phyloP scores from a whole-genome alignment of 768 basidiomycete species.

The Xanthoconium purpureum region DNA sequence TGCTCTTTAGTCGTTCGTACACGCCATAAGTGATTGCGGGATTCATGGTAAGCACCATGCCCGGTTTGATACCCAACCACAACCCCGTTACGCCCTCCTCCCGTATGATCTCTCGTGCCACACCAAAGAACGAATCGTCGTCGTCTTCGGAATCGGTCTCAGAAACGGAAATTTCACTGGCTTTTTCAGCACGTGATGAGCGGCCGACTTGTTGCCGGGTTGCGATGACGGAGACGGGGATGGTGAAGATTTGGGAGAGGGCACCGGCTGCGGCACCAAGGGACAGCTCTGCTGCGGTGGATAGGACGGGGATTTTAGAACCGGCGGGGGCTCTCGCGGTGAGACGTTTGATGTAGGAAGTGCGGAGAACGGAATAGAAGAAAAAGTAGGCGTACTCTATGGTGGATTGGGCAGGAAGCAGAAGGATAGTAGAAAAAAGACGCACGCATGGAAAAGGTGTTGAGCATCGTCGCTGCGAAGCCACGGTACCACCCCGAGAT shows the following conservation, averaged over 20 bases:
- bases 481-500: constrained; percentile 83
- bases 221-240: constrained; percentile 96
- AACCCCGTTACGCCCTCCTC: constrained; percentile 86
- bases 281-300: constrained; percentile 75
- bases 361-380: constrained; percentile 92
- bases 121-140: constrained; percentile 74
- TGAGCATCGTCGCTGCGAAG: constrained; percentile 95
- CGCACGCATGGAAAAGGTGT: constrained; percentile 94
- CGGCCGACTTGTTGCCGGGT: constrained; percentile 92
- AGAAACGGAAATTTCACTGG: not conserved
- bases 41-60: constrained; percentile 93
- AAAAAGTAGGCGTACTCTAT: constrained; percentile 99
- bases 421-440: not conserved
- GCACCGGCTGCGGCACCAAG: constrained; percentile 92
- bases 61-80: constrained; percentile 91
- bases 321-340: constrained; percentile 56
- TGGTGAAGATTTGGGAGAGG: constrained; percentile 96
- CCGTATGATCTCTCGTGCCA: constrained; percentile 81
- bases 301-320: constrained; percentile 58
- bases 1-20: constrained; percentile 85
- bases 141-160: not conserved
- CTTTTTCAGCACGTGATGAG: constrained; percentile 11
- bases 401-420: not conserved
- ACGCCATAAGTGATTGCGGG: constrained; percentile 97
- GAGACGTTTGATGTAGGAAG: constrained; percentile 73